Evolutionary conservation across 1,284 basidiomycete species (phyloP).

Genomic region (Sporisorium reilianum): DNA sequence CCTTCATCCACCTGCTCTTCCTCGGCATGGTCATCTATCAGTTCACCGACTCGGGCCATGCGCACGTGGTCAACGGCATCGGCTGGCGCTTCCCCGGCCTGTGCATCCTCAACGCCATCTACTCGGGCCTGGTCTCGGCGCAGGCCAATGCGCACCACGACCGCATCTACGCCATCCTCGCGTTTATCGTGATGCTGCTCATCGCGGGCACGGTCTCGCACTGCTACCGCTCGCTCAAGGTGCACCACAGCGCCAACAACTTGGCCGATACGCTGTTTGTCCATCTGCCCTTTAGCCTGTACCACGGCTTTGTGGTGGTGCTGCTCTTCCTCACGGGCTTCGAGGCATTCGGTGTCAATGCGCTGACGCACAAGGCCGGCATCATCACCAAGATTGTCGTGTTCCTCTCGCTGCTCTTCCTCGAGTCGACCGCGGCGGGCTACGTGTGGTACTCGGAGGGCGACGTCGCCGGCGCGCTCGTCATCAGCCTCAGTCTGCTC

Average conservation of each 20-base stretch:
- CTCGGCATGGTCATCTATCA: constrained; percentile 74
- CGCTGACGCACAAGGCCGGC: constrained; percentile 77
- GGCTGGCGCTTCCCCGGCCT: constrained; percentile 89
- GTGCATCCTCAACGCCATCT: constrained; percentile 84
- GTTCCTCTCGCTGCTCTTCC: constrained; percentile 91
- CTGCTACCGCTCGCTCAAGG: constrained; percentile 92
- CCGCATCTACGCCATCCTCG: constrained; percentile 80
- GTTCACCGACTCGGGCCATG: constrained; percentile 77
- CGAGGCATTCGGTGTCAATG: constrained; percentile 88
- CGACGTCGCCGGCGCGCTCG: constrained; percentile 87
- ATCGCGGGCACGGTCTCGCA: constrained; percentile 86
- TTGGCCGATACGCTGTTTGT: constrained; percentile 72
- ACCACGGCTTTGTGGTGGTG: constrained; percentile 94
- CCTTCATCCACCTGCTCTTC: constrained; percentile 85
- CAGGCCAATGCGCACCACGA: constrained; percentile 45
- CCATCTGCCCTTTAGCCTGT: constrained; percentile 72
- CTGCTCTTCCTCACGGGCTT: constrained; percentile 88
- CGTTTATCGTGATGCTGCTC: constrained; percentile 86
- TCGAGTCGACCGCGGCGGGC: constrained; percentile 88
- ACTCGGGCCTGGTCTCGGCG: constrained; percentile 76
- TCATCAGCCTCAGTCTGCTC: constrained; percentile 82
- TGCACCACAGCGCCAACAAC: constrained; percentile 78
- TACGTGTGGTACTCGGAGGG: constrained; percentile 88
- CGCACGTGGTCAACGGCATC: constrained; percentile 83
- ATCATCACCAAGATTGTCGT: constrained; percentile 93